Evolutionary conservation across 768 basidiomycete genomes (phyloP).

Genomic region (Gelatoporia subvermispora): DNA sequence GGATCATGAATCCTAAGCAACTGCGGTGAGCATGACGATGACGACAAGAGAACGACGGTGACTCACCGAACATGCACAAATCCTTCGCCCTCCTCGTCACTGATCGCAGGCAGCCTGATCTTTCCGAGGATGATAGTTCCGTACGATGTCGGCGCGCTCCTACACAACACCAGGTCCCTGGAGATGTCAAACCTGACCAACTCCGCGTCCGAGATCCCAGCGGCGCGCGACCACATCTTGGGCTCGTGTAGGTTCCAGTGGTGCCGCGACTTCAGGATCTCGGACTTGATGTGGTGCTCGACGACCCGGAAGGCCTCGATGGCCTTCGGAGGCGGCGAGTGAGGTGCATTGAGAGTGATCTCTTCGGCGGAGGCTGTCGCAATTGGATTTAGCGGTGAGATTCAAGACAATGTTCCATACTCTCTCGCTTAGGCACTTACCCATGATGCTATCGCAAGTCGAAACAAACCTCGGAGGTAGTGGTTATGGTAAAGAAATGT

Average conservation of each 20-base stretch:
- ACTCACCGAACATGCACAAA: constrained; percentile 68
- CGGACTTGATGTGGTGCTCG: constrained; percentile 53
- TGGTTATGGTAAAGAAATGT: too few relatives aligned
- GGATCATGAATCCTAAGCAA: constrained; percentile 64
- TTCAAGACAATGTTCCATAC: too few relatives aligned
- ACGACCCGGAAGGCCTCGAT: constrained; percentile 61
- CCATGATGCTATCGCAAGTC: too few relatives aligned
- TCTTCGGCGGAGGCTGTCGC: constrained; percentile 50
- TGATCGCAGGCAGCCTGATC: constrained; percentile 63
- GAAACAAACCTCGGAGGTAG: too few relatives aligned
- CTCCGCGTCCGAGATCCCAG: constrained; percentile 44
- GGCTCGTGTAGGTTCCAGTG: constrained; percentile 73
- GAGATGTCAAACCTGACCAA: constrained; percentile 48
- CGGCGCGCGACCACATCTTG: constrained; percentile 63
- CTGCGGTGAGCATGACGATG: constrained; percentile 2
- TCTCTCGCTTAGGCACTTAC: too few relatives aligned
- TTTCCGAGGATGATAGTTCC: constrained; percentile 75
- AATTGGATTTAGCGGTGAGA: background rate
- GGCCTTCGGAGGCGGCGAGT: constrained; percentile 55
- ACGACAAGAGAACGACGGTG: background rate
- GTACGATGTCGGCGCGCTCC: constrained; percentile 58
- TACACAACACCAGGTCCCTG: constrained; percentile 37
- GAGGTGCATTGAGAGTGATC: constrained; percentile 52
- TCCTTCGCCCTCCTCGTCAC: constrained; percentile 58
- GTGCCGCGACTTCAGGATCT: constrained; percentile 60